Base-by-base conservation (phyloP, 495 filamentous ascomycete genomes). In the Daldinia vernicosa region DNA sequence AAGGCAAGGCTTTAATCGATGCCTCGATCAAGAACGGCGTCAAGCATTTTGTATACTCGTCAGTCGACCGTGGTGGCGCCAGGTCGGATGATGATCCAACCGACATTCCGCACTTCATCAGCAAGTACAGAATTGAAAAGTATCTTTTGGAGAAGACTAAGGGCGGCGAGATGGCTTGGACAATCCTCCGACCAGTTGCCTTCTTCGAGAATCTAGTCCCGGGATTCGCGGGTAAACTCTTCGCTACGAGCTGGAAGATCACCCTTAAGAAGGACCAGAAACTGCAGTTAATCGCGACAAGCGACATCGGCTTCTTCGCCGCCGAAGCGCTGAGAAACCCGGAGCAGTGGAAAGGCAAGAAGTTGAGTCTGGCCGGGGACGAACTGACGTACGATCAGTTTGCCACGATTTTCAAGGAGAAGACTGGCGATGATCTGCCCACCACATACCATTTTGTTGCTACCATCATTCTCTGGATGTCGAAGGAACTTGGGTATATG, bases 51-150 rank as follows among this genome's bases (percentile, higher is more conserved):
- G 84, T 91, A 6, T 90, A 90, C 75, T 80, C 79, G 11, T 87
- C 84, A n/a, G 87, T 90, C 8, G 89, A 90, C 64, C 87, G 89
- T 3, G 85, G 85, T 28, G 88, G 87, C 22, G 76, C 82, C n/a
- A 75, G 74, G 6, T 87, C 84, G 35, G 76, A 80, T 45, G 53
- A 78, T 17, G 86, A 84, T 60, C 82, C 85, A 5, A 90, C 89
- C 2, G 64, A 81, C 15, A 77, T 90, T 52, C 88, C 87, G 27
- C 89, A 90, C 68, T 91, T 89, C 78, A 79, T 82, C 60, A 78
- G 67, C 79, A 91, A 91, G 76, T 82, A 89, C 64, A 71, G 84
- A 19, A 87, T 91, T 69, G 89, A 91, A 71, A 71, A 85, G 24
- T 76, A 90, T 72, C 80, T 90, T 4, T 76, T 82, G 53, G 64